Evolutionary conservation across 75 land plant genomes (phyloP), one percentile per base, ranked within the genome.

Genomic region (Selaginella tamariscina): DNA sequence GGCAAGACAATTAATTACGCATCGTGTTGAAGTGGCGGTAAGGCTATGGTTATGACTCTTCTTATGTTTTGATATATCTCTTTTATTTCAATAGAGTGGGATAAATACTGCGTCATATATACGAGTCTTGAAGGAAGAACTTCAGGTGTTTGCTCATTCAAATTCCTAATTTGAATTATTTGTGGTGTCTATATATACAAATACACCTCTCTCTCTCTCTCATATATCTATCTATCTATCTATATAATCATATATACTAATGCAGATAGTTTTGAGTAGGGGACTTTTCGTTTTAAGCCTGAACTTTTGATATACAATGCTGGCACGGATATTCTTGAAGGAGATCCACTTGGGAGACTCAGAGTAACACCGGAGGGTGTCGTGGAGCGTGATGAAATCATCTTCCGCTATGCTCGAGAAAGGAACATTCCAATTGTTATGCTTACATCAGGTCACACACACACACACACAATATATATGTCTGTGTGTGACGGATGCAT

Each of bases 401-500:
- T 90, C 20, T 94, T 94, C 56, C 63, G 67, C 30, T 90, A 87
- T 81, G 97, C 98, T 33, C 70, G 75, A 27, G 78, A 77, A 21
- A 77, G 71, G 66, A 79, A 79, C n/a, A 56, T 73, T n/a, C 98
- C 98, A 26, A 56, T 94, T 64, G 69, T 94, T 31, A 94, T 94
- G 98, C 79, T 94, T 27, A 94, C 98, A 32, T 94, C 98, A 83
- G 98, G 98, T 94, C n/a, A n/a, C n/a, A n/a, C n/a, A n/a, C n/a
- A n/a, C n/a, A n/a, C n/a, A n/a, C n/a, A 18, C n/a, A 20, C 39
- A 26, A 27, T 56, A 30, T 68, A 31, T 65, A 44, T 26, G 29
- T 32, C 11, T 18, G 67, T 63, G 65, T 27, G 27, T 24, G 65
- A n/a, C 18, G 18, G 20, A 11, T 1, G 30, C 29, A 30, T 67